Conservation (phyloP, 257 asterid species). For the Penstemon eatonii region DNA sequence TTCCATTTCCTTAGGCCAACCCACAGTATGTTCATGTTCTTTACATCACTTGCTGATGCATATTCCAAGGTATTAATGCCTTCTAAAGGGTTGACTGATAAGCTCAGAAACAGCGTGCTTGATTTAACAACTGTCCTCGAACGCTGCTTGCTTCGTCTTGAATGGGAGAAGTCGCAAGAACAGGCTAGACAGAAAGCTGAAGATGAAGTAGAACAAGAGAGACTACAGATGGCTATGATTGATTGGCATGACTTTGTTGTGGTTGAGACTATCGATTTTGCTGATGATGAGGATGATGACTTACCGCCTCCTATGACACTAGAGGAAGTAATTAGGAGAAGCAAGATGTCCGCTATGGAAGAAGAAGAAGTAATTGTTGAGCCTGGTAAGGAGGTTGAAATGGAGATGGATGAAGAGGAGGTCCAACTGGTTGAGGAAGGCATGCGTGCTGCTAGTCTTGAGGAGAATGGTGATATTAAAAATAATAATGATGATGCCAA, state of each 20-base stretch:
- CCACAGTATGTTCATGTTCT: constrained; percentile 93
- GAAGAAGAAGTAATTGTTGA: constrained; percentile 61
- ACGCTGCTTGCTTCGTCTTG: constrained; percentile 80
- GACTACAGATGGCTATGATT: constrained; percentile 84
- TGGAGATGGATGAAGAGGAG: constrained; percentile 99
- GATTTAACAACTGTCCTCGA: constrained; percentile 90
- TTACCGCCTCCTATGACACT: constrained; percentile 93
- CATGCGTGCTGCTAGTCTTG: constrained; percentile 78
- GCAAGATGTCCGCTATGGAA: constrained; percentile 70
- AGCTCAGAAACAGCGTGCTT: constrained; percentile 61
- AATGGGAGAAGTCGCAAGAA: constrained; percentile 91
- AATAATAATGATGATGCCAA: constrained; percentile 38
- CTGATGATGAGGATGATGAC: constrained; percentile 89
- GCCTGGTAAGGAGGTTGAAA: constrained; percentile 89
- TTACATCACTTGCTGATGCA: constrained; percentile 89
- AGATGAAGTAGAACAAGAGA: constrained; percentile 85
- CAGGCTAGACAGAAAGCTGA: constrained; percentile 93
- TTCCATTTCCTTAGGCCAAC: constrained; percentile 91
- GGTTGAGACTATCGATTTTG: constrained; percentile 86
- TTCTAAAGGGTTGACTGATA: constrained; percentile 68
- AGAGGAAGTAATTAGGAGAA: constrained; percentile 90
- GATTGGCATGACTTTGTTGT: constrained; percentile 98
- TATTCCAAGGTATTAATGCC: constrained; percentile 93
- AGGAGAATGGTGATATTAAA: constrained; percentile 53
- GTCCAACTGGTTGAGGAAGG: constrained; percentile 89